phyloP scores from a whole-genome alignment of 2,329 filamentous ascomycete genomes.

The Ascochyta lentis region DNA sequence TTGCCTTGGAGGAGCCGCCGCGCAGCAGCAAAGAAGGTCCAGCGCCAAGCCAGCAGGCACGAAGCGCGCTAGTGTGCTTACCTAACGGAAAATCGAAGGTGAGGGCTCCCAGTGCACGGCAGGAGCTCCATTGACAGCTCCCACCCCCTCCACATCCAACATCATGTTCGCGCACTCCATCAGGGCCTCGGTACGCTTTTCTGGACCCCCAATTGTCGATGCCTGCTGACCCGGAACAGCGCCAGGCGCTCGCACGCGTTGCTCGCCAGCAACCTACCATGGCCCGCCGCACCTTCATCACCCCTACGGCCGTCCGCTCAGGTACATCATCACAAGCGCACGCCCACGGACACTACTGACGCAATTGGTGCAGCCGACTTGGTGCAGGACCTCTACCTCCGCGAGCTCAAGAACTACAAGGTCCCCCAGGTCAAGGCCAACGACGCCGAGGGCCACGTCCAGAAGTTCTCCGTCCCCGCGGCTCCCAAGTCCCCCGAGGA shows the following conservation, averaged over 20 bases:
- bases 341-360: conserved; percentile 33
- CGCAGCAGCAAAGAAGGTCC: neutral
- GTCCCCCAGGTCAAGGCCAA: conserved; percentile 79
- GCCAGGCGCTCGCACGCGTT: conserved; percentile 67
- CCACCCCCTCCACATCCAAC: conserved; percentile 37
- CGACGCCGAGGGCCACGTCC: conserved; percentile 89
- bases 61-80: conserved; percentile 19
- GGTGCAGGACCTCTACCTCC: conserved; percentile 96
- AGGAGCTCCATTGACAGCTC: conserved; percentile 35
- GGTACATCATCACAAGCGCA: conserved; percentile 57
- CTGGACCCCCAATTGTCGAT: conserved; percentile 9
- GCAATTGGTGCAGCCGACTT: conserved; percentile 76
- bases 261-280: conserved; percentile 63
- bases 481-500: conserved; percentile 90
- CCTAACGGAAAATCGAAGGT: conserved; percentile 18
- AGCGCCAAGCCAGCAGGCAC: conserved; percentile 12
- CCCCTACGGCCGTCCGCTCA: conserved; percentile 65
- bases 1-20: conserved; percentile 8
- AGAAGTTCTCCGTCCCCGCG: conserved; percentile 82
- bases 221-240: conserved; percentile 53
- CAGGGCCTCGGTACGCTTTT: conserved; percentile 64
- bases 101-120: conserved; percentile 13
- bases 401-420: conserved; percentile 97
- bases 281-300: conserved; percentile 69
- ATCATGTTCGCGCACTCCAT: conserved; percentile 67